Conservation (phyloP, 257 asterid species). For the Solanum clarkiae region DNA sequence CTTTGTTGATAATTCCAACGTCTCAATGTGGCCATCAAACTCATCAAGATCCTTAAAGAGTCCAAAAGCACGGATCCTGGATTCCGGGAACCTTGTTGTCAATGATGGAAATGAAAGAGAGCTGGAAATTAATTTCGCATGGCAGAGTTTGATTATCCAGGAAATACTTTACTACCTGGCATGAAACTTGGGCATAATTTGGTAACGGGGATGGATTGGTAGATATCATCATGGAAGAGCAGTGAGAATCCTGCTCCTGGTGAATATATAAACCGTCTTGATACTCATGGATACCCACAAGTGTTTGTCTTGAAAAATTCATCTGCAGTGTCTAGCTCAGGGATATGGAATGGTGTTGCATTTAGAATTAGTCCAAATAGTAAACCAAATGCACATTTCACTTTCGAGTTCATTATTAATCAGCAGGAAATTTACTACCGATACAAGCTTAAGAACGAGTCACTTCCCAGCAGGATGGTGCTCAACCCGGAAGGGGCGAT, state of each 20-base stretch:
- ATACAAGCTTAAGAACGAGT: neutral
- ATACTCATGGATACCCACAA: neutral
- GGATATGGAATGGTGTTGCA: slow-evolving; percentile 2
- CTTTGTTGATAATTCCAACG: neutral
- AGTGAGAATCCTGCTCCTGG: slow-evolving; percentile 5
- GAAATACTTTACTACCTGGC: neutral
- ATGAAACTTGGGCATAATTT: slow-evolving; percentile 5
- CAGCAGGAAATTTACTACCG: neutral
- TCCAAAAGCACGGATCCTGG: neutral
- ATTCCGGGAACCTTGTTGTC: slow-evolving; percentile 1
- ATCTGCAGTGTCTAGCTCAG: neutral
- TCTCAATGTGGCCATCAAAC: slow-evolving; percentile 1
- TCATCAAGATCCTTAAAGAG: neutral
- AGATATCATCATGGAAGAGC: slow-evolving; percentile 8
- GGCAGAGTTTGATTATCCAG: slow-evolving; percentile 13
- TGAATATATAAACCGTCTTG: neutral
- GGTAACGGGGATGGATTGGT: neutral
- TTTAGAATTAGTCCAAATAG: neutral
- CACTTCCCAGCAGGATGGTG: neutral
- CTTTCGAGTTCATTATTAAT: neutral
- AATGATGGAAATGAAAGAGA: neutral
- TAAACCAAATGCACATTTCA: neutral
- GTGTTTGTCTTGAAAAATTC: neutral
- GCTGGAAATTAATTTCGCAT: neutral
- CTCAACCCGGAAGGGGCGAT: neutral